Evolutionary conservation across 169 alveolate genomes (phyloP), one percentile per base, ranked within the genome.

Genomic region (Plasmodium vivax): DNA sequence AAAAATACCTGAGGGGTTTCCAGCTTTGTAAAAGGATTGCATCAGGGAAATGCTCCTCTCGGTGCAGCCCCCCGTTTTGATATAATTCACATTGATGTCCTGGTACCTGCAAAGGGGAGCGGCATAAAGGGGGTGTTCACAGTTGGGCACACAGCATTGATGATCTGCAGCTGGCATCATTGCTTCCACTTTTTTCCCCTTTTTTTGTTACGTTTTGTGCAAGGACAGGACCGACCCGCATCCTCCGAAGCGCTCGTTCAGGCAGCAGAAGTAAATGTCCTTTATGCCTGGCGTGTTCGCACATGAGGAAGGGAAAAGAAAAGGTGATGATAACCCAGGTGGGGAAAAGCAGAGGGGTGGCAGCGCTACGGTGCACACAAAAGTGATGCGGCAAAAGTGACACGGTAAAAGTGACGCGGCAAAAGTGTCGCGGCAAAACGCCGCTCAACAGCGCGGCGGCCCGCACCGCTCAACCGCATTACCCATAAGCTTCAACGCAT

Each of bases 201-300:
- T 12, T 58, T 34, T 88, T 56, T 54, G 3, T 79, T 88, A 85
- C 97, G 32, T 90, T 93, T 95, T 83, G 56, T 96, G 96, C 58
- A 97, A 81, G 58, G 94, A 82, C 7, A 96, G 87, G 73, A 97
- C 97, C 8, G 98, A 94, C 3, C 98, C 98, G 92, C 98, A 96
- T 34, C 98, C 98, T 45, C 98, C 98, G 91, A 97, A 97, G 58
- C 98, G 95, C 81, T 96, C 98, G 87, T 97, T 97, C 27, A 94
- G 82, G 84, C 98, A 97, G 34, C 98, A 97, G 79, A 93, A 97
- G 90, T 93, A 96, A 43, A 96, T 96, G 47, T 92, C 72, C 82
- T 83, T 81, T 38, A 97, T 92, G 47, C 97, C 95, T 84, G 68
- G n/a, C 58, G n/a, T 41, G 75, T 34, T 73, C 12, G 75, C 14